Evolutionary conservation across 352 stramenopile species (phyloP).

Genomic region (Globisporangium megalacanthum): DNA sequence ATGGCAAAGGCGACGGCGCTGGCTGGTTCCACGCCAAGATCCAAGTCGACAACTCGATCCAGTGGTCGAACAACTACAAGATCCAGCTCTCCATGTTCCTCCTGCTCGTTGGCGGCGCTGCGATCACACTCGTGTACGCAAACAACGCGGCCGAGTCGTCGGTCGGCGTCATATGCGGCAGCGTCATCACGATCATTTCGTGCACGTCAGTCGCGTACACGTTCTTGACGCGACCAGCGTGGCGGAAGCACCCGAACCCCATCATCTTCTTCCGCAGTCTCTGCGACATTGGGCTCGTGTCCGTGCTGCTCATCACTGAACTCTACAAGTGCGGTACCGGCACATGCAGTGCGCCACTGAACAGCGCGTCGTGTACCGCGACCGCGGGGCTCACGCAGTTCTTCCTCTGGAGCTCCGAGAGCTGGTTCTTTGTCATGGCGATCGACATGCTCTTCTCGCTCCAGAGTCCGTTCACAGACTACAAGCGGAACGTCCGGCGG

Average conservation of each 20-base stretch:
- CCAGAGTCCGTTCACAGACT: conserved; percentile 86
- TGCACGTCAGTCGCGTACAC: conserved; percentile 72
- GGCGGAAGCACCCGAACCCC: conserved; percentile 84
- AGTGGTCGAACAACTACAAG: conserved; percentile 88
- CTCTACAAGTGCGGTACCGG: conserved; percentile 70
- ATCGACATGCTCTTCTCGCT: conserved; percentile 84
- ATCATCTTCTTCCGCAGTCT: conserved; percentile 85
- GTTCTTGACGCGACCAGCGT: conserved; percentile 68
- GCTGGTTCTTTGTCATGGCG: conserved; percentile 88
- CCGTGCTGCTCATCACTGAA: conserved; percentile 71
- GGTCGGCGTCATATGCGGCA: conserved; percentile 68
- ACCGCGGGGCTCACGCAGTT: conserved; percentile 80
- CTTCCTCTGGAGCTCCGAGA: conserved; percentile 84
- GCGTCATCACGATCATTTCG: conserved; percentile 73
- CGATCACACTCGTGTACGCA: conserved; percentile 51
- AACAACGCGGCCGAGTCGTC: conserved; percentile 49
- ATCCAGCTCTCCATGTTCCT: conserved; percentile 80
- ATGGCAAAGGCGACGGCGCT: conserved; percentile 46
- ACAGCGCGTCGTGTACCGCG: conserved; percentile 40
- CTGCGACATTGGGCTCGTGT: conserved; percentile 77
- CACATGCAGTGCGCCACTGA: conserved; percentile 30
- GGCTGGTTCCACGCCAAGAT: conserved; percentile 87
- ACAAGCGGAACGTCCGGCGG: conserved; percentile 77
- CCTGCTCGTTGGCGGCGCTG: conserved; percentile 51
- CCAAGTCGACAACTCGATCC: conserved; percentile 77